Conservation (phyloP, 116 monocot species). For the Thalassia testudinum region DNA sequence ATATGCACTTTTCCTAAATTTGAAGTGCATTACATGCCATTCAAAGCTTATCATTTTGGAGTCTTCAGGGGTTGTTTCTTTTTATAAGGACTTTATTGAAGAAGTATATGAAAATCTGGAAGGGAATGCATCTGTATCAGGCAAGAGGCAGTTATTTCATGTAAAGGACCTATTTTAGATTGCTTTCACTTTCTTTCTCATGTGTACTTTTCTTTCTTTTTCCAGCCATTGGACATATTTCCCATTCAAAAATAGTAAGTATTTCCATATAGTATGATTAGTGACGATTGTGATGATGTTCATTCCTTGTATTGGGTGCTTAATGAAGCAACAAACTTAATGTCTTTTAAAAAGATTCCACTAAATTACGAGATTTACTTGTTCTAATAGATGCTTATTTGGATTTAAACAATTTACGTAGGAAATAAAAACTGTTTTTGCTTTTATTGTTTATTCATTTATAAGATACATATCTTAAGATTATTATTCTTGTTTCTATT, state of each 20-base stretch:
- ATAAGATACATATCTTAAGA: no score
- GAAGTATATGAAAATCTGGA: constrained; percentile 44
- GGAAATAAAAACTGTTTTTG: no score
- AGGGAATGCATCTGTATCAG: constrained; percentile 68
- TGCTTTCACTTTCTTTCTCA: neutral
- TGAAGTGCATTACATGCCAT: neutral
- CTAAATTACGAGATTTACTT: no score
- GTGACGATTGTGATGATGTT: no score
- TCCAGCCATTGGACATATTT: constrained; percentile 17
- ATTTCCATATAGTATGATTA: no score
- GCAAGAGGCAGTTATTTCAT: constrained; percentile 15
- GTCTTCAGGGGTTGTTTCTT: constrained; percentile 42
- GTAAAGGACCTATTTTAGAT: neutral
- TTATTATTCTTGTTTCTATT: no score
- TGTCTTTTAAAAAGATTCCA: no score
- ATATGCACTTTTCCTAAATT: neutral
- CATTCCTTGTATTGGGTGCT: no score
- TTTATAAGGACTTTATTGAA: constrained; percentile 69
- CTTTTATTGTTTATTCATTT: no score
- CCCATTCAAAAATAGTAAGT: constrained; percentile 13
- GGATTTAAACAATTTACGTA: no score
- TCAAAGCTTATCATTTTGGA: neutral
- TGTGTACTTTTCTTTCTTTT: constrained; percentile 2
- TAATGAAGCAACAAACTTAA: no score
- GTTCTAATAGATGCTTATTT: no score